Percentiles rank a stretch among this genome's conserved stretches.
Conservation (phyloP, 305 asterid species). For the Solanum hybrid region DNA sequence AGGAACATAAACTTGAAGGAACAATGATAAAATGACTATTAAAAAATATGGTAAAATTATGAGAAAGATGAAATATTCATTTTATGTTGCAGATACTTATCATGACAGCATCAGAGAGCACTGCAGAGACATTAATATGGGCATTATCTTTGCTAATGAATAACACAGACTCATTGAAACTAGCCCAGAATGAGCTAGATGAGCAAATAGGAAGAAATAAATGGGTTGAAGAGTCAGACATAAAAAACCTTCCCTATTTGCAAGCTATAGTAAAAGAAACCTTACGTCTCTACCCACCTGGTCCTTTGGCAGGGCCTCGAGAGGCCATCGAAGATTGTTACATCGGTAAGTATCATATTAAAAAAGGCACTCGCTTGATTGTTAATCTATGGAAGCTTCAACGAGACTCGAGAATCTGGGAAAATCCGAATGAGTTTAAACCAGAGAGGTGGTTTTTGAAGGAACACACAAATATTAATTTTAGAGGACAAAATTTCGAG, state of each 20-base stretch:
- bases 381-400: constrained; percentile 48
- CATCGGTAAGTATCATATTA: constrained; percentile 19
- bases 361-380: constrained; percentile 34
- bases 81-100: constrained; percentile 25
- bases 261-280: constrained; percentile 44
- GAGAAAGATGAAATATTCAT: background rate
- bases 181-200: constrained; percentile 36
- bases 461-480: constrained; percentile 9
- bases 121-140: constrained; percentile 41
- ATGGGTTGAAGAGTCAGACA: constrained; percentile 44
- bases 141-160: constrained; percentile 30
- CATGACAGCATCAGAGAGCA: constrained; percentile 47
- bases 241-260: constrained; percentile 24
- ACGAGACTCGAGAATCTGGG: constrained; percentile 40
- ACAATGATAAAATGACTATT: background rate
- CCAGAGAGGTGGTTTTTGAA: constrained; percentile 46
- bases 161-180: constrained; percentile 10
- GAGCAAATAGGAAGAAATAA: constrained; percentile 31
- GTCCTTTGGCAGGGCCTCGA: constrained; percentile 43
- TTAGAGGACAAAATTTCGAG: constrained; percentile 33
- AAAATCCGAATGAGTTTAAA: constrained; percentile 21
- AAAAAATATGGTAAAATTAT: too few species aligned
- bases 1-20: background rate
- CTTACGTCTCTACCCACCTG: constrained; percentile 48
- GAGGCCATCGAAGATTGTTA: constrained; percentile 41